Base-by-base conservation (phyloP, 768 basidiomycete species). In the Boletus edulis region DNA sequence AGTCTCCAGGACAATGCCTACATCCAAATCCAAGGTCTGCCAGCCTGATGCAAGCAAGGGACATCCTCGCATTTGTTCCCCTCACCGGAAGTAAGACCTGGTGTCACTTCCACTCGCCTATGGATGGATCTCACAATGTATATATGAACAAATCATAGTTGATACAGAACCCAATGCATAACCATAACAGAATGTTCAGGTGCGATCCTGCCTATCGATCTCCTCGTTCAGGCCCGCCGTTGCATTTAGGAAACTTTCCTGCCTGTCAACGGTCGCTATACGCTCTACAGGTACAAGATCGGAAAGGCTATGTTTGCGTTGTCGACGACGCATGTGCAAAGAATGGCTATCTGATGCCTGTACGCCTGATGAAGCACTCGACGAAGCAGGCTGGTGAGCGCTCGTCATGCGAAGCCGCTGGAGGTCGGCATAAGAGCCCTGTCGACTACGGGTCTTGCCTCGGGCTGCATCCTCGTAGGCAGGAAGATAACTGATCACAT, bases 401-500 rank as follows among this genome's bases (percentile, higher is more conserved):
- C 62, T 42, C 43, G 70, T 63, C 71, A 72, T 71, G 53, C 84
- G 83, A 20, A 88, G 76, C 58, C 83, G 78, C 70, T 91, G 89
- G 48, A 93, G 69, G 72, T 93, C 86, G n/a, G 91, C 91, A 62
- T 88, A 93, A 20, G 89, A 90, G 45, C 81, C 83, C 55, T 82
- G 82, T 18, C 83, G 81, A 68, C 83, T 89, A 47, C 81, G 81
- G 27, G 75, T 69, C 62, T 81, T 83, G 60, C 67, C 70, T 58
- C 67, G 62, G 57, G 60, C 59, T 53, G 65, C 65, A 49, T 81
- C 81, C 51, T 82, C 82, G 50, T 80, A 75, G 11, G 72, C 62
- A 18, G 79, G 78, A 51, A 93, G 71, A 57, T 85, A 77, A 11
- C 84, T 81, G 46, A 93, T 79, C 45, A 94, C 89, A 71, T 95